Base-by-base conservation (phyloP, 2,329 filamentous ascomycete genomes). In the Botrytis hyacinthi region DNA sequence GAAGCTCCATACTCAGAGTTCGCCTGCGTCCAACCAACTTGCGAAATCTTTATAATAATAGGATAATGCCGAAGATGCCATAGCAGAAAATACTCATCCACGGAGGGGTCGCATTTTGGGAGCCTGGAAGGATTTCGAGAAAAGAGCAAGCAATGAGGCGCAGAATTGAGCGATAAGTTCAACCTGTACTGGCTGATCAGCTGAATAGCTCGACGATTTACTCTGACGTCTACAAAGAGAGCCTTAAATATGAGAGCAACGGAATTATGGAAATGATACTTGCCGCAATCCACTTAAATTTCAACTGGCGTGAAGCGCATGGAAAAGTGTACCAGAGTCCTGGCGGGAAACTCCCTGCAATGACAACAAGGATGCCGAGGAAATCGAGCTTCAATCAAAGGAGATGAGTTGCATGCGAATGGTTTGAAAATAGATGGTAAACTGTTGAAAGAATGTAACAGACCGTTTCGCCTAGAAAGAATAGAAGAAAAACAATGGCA, bases 241-340 rank as follows among this genome's bases (percentile, higher is more conserved):
- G 44, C 20, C 20, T 46, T 20, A 22, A 9, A 22, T 4, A 22
- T 18, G 2, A 46, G 44, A 46, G 44, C 20, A 46, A 22, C 44
- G 20, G 22, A 7, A 46, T 46, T 46, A 46, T 46, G 20, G 20
- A 22, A 62, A 40, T 40, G 3, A 62, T n/a, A 62, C 32, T 40
- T 35, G 40, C 60, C 10, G 37, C 14, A 9, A 62, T 62, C 35
- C 60, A 62, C n/a, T 26, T 62, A 32, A 40, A 12, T n/a, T 40
- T 62, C 20, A 40, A 35, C 14, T 40, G 32, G 6, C 35, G 35
- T 46, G 10, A 35, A 62, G 12, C 32, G 16, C 32, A 40, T 12
- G 60, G 60, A 37, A 61, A 61, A 61, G 4, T 40, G 12, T 62
- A 62, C 60, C 60, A 62, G 37, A 62, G 60, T 22, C 60, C 60